Evolutionary conservation across 805 yeast genomes (phyloP), one percentile per base, ranked within the genome.

Genomic region (Candida sithepensis): DNA sequence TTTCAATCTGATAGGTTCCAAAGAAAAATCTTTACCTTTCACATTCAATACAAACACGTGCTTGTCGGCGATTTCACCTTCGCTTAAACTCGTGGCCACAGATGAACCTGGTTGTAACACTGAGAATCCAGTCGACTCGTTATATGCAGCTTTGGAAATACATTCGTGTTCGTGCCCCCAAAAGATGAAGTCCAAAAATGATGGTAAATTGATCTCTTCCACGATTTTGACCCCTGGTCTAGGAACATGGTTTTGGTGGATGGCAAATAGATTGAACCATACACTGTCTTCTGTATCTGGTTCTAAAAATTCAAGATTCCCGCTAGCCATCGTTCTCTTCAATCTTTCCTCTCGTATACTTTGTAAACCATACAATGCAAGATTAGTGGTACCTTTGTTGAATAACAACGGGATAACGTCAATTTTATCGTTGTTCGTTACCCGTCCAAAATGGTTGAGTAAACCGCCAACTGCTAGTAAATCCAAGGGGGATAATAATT

Each of bases 131-230:
- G 76, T 77, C 10, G 73, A 74, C 1, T 79, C 71, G 57, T 85
- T 84, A 40, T 71, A 71, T 1, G 72, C 75, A 0, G 96, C 81
- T 48, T 78, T 79, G 1, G 92, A 88, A 4, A 84, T 74, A 60
- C 97, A 89, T 62, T 94, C 97, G 66, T 94, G 99, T 63, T 94
- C 99, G 65, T 94, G 99, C 16, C 99, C 99, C 99, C 99, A 94
- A 2, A 91, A 69, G 0, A 94, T 83, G 47, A 92, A 71, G 60
- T 94, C 90, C 41, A 94, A 59, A 61, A 91, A 90, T 8, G 75
- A 70, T 0, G 98, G 99, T 21, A 94, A 68, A 56, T 87, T 85
- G 45, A 74, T 75, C 53, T 91, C 98, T 5, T 97, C 98, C 4
- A 94, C 70, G 54, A 85, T 85, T 4, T 88, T 82, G 0, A 95